Base-by-base conservation (phyloP, 306 rosid genomes). In the Albizia julibrissin region DNA sequence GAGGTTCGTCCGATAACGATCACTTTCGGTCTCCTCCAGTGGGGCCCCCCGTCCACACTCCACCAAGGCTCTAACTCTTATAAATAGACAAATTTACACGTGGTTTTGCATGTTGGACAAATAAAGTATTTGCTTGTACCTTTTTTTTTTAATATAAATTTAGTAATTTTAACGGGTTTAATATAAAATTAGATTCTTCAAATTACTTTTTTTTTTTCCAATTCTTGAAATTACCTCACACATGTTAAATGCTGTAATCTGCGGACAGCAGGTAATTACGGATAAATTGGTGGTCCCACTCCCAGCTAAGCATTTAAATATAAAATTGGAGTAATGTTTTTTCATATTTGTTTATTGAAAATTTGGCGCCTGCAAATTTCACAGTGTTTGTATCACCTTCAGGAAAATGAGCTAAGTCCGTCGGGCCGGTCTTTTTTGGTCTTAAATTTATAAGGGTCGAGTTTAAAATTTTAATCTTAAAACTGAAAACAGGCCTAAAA, bases 1-100 rank as follows among this genome's bases (percentile, higher is more conserved):
- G 29, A 27, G 33, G 69, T 68, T 72, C 59, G 80, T 76, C 88
- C 80, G 81, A 85, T 70, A 22, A 12, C 47, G 78, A 74, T 5
- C 62, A 78, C 47, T 62, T 46, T 52, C 80, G 81, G 79, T 59
- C 77, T 64, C 7, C 79, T 66, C 80, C 14, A 26, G 69, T 78
- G 69, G 69, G 85, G 74, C 11, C 85, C 84, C 14, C 40, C 67
- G 1, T 16, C 26, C 54, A 15, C 26, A 46, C 42, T 26, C 22
- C 52, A 5, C 3, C 37, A 0, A 37, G 40, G 7, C 61, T 26
- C 62, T 47, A 8, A 22, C 56, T 43, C 21, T n/a, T 10, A 15
- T 3, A 10, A 58, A 10, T 21, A 1, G 21, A 29, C 40, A 29
- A 64, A 29, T 1, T 6, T 29, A 14, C 37, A 62, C 34, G 34